Evolutionary conservation across 192 early-diverging fungal genomes (phyloP), one percentile per base, ranked within the genome.

Genomic region (Backusella parvicylindrica): DNA sequence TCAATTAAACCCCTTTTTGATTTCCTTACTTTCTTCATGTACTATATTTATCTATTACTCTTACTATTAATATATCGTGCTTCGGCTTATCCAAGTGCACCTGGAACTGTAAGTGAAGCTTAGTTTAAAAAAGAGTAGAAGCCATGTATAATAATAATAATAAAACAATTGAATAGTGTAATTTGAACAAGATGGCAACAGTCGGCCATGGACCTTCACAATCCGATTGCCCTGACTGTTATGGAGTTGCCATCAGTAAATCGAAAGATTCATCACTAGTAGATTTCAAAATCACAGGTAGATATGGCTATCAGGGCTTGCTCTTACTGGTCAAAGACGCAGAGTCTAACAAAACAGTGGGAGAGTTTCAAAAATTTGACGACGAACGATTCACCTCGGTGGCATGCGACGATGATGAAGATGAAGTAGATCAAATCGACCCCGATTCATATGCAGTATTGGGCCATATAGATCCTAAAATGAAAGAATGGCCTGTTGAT

Each of bases 171-270:
- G n/a, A 53, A 71, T 50, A 71, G 70, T 71, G 70, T 56, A 71
- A 56, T 56, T 26, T 71, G 21, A 49, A 49, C 31, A 71, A 71
- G 49, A 73, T 73, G 72, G 56, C 72, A 1, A 73, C 60, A 40
- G 23, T 64, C n/a, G 72, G 72, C 1, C 72, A 73, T 73, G 72
- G 72, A 3, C 72, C 72, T 32, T 73, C 72, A 13, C 23, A 65
- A n/a, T 64, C 56, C 5, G 23, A 31, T 32, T 73, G 72, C 38
- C 33, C 64, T 30, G 56, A 73, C 35, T 73, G 72, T 31, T 73
- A 73, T 65, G 60, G 56, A 23, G 60, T 73, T 36, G 64, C 18
- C 13, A 65, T 73, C 28, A 49, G 21, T 0, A 11, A 41, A 49
- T 32, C 38, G 15, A n/a, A 38, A 33, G 30, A 56, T 8, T 43